Base-by-base conservation (phyloP, 1,284 basidiomycete genomes). In the Rhizoctonia solani region DNA sequence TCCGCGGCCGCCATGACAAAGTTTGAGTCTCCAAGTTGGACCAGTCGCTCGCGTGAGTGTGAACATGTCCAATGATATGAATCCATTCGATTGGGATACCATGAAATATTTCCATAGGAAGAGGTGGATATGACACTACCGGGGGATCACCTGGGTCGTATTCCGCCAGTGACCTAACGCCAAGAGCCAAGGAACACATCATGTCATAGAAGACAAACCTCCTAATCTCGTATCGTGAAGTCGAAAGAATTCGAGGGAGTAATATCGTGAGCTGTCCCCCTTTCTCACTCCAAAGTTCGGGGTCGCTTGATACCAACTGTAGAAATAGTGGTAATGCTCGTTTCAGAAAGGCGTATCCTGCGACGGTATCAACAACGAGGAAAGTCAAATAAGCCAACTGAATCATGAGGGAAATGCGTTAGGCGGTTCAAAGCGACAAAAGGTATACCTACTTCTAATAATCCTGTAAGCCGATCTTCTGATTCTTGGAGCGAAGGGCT, bases 201-300 rank as follows among this genome's bases (percentile, higher is more conserved):
- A 32, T 65, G 14, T 65, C 49, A 23, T 65, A 65, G 19, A 53
- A 65, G 2, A 65, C 59, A 29, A 65, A 65, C 14, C 59, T 34
- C 2, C 59, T 34, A 23, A 65, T 53, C 37, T 65, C 49, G 27
- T 65, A 65, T 21, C 59, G 59, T 19, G 30, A 8, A 1, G 49
- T 19, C 14, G 21, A 19, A 14, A 65, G 34, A 4, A 44, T 50
- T 11, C 59, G 59, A 19, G 49, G 39, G 19, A 53, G 34, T 9
- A 50, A 65, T 9, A 65, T 37, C 6, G 8, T 4, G 2, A 44
- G 49, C 11, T 53, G 47, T 3, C 59, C 49, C 3, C 39, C 8
- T n/a, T 37, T 37, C n/a, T 65, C 59, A 8, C 37, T 41, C 37
- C 23, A 65, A 27, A 65, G 49, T 0, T 32, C 16, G 13, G 59